phyloP scores from a whole-genome alignment of 1,139 yeast species.

The Sugiyamaella castrensis region DNA sequence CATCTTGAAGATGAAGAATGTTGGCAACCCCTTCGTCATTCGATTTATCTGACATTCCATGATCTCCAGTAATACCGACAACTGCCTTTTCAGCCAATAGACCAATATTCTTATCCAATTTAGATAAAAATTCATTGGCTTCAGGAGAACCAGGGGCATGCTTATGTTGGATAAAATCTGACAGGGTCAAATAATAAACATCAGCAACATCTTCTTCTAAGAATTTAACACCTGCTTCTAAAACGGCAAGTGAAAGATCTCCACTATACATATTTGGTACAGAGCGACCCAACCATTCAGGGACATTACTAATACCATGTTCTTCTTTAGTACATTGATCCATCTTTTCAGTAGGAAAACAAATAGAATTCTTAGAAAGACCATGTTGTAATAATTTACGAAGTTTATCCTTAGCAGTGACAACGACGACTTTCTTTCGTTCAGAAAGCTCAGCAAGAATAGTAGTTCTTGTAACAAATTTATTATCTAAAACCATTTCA shows the following conservation, averaged over 20 bases:
- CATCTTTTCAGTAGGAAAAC: conserved; percentile 12
- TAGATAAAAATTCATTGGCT: conserved; percentile 9
- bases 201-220: conserved; percentile 10
- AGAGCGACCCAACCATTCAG: conserved; percentile 9
- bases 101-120: conserved; percentile 8
- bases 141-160: conserved; percentile 15
- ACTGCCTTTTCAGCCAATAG: conserved; percentile 6
- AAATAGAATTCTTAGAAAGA: background rate
- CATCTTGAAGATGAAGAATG: conserved; percentile 11
- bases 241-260: conserved; percentile 10
- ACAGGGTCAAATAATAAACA: conserved; percentile 10
- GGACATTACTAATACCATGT: conserved; percentile 6
- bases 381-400: conserved; percentile 10
- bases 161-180: conserved; percentile 14
- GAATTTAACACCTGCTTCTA: conserved; percentile 14
- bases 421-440: conserved; percentile 3
- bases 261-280: conserved; percentile 14
- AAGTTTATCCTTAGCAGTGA: conserved; percentile 15
- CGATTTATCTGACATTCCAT: conserved; percentile 15
- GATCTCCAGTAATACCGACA: conserved; percentile 15
- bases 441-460: conserved; percentile 13
- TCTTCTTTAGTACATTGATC: conserved; percentile 7
- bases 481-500: conserved; percentile 10
- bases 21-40: conserved; percentile 9
- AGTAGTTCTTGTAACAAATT: conserved; percentile 12